These are phyloP conservation scores for Malus domestica DNA, from an alignment of 306 rosid genomes.

Conservation along the genomic window ASM211411v1 NC_041798.1:21826001-21826500, in stretches of 20 bases:
- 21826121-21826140: not conserved
- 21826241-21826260: not conserved
- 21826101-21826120: not conserved
- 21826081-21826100: not conserved
- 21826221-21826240: not conserved
- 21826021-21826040: not conserved
- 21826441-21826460: too few species aligned
- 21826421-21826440: too few species aligned
- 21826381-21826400: too few species aligned
- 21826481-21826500: too few species aligned
- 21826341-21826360: too few species aligned
- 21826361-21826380: too few species aligned
- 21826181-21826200: rapidly evolving
- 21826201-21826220: not conserved
- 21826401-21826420: too few species aligned
- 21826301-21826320: not conserved
- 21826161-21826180: rapidly evolving
- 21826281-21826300: rapidly evolving
- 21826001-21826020: not conserved
- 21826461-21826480: too few species aligned
- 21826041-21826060: not conserved
- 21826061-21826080: not conserved
- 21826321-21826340: too few species aligned
- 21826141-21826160: not conserved
- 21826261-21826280: rapidly evolving